Conservation (phyloP, 2,329 filamentous ascomycete species). For the Beauveria rudraprayagi region DNA sequence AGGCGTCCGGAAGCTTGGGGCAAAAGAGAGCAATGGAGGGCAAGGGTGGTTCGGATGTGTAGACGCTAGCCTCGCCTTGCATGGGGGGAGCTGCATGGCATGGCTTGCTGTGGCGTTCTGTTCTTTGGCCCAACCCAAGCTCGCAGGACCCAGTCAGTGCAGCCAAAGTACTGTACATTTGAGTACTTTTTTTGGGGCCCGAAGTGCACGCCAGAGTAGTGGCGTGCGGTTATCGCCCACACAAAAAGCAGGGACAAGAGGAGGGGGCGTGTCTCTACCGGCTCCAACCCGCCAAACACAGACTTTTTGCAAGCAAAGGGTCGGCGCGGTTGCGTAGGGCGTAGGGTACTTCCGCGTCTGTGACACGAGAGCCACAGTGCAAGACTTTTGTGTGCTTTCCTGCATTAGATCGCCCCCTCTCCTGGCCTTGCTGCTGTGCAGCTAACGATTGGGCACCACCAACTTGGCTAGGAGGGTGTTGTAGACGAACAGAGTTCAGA, state of each 20-base stretch:
- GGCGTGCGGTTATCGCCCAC: conserved; percentile 1
- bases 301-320: background rate
- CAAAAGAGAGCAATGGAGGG: background rate
- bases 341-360: background rate
- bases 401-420: conserved; percentile 2
- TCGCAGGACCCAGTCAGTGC: background rate
- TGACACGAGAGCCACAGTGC: background rate
- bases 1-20: background rate
- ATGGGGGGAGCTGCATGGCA: conserved; percentile 7
- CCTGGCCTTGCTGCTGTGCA: background rate
- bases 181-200: conserved; percentile 1
- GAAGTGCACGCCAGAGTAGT: background rate
- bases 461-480: background rate
- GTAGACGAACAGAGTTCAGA: background rate
- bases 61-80: conserved; percentile 1
- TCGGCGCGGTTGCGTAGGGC: background rate
- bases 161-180: conserved; percentile 3
- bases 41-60: conserved; percentile 2
- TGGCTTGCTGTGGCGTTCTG: conserved; percentile 2
- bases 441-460: background rate
- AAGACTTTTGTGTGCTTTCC: background rate
- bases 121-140: background rate
- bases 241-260: background rate
- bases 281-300: background rate
- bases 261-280: background rate